phyloP scores from a whole-genome alignment of 331 rosid species.

The Acacia pycnantha region DNA sequence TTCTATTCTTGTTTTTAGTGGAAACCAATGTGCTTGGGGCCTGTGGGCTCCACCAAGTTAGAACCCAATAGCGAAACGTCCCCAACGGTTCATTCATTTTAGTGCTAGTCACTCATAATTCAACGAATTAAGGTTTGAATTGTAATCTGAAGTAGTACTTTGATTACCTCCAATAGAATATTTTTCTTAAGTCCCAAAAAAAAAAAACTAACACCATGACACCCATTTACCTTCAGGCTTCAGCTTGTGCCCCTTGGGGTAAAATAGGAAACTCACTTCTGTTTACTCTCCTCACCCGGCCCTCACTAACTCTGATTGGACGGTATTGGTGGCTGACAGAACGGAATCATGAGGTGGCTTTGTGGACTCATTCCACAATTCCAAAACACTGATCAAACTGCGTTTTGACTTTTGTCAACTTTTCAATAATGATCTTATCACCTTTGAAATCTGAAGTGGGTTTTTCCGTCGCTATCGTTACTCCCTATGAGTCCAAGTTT shows the following conservation, averaged over 20 bases:
- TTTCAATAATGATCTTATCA: neutral
- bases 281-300: neutral
- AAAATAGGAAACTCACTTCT: neutral
- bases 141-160: too few relatives aligned
- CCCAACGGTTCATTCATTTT: neutral
- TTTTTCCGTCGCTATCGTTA: neutral
- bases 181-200: too few relatives aligned
- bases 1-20: neutral
- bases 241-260: neutral
- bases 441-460: neutral
- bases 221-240: neutral
- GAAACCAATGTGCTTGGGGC: neutral
- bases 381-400: neutral
- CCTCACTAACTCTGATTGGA: conserved; percentile 21
- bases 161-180: too few relatives aligned
- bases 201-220: too few relatives aligned
- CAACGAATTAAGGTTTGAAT: too few relatives aligned
- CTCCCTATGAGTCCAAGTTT: neutral
- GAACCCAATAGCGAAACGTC: conserved; percentile 8
- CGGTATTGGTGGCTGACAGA: neutral
- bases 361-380: neutral
- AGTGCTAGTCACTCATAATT: neutral
- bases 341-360: neutral
- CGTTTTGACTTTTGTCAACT: neutral
- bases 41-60: conserved; percentile 1